A percentile compares a stretch with the other conserved stretches of the same genome.
These are phyloP conservation scores for Panellus pusillus DNA, from an alignment of 768 basidiomycete genomes.

Conservation along the genomic window DNA sequence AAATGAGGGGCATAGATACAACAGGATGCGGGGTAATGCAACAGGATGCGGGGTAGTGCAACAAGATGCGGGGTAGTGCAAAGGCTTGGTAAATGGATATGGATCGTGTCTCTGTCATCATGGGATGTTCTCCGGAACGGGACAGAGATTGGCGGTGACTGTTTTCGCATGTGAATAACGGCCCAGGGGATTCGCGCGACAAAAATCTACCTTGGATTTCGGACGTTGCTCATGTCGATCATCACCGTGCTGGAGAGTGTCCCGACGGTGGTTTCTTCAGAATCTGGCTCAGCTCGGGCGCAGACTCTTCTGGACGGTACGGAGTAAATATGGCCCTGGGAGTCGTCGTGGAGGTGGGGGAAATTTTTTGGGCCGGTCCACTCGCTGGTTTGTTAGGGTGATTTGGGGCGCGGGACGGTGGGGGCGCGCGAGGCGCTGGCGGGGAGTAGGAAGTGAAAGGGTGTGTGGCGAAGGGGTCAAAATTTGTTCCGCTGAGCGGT, in stretches of 20 bases:
- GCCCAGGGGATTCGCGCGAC: not conserved
- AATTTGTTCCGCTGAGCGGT: slow-evolving; percentile 19
- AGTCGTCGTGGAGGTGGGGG: slow-evolving; percentile 9
- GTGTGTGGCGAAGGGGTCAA: slow-evolving; percentile 20
- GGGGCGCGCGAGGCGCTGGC: slow-evolving; percentile 4
- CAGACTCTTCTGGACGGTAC: slow-evolving; percentile 12
- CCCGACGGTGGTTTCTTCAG: slow-evolving; percentile 16
- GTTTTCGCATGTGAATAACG: slow-evolving; percentile 11
- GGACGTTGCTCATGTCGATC: not conserved
- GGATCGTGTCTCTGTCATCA: no score
- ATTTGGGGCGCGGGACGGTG: slow-evolving; percentile 12
- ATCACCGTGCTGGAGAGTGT: no score
- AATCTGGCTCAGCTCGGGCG: slow-evolving; percentile 17
- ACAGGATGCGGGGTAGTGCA: no score
- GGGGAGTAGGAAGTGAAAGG: slow-evolving; percentile 22
- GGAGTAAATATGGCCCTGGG: slow-evolving; percentile 15
- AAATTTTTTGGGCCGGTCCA: not conserved
- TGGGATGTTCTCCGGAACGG: no score
- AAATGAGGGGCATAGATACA: no score
- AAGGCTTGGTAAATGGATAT: no score
- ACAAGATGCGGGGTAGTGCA: no score
- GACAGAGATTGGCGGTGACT: not conserved
- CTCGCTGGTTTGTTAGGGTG: slow-evolving; percentile 4
- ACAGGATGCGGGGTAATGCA: no score
- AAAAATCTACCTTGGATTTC: slow-evolving; percentile 1